Conservation (phyloP, 257 asterid genomes). For the Osmanthus fragrans region DNA sequence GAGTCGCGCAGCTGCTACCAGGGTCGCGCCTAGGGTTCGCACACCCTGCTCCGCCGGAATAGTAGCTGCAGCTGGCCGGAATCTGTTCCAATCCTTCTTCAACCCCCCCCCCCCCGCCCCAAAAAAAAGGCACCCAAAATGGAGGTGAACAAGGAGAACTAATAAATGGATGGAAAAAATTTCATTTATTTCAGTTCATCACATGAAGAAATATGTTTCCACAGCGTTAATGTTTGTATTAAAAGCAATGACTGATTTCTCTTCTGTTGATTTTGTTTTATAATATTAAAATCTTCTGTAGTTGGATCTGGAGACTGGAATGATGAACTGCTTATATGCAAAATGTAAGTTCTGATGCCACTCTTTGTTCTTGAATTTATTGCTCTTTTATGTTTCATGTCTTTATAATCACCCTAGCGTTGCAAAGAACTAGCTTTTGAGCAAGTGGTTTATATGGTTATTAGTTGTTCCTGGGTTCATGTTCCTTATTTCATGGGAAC, state of each 20-base stretch:
- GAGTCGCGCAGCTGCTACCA: no score
- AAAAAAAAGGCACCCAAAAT: no score
- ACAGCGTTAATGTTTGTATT: no score
- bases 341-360: conserved; percentile 62
- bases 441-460: neutral
- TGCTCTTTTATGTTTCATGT: conserved; percentile 4
- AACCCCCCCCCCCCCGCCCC: no score
- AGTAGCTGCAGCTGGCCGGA: no score
- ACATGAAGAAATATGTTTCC: neutral
- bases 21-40: no score
- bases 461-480: neutral
- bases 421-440: neutral
- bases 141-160: no score
- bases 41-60: no score
- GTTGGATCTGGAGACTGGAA: conserved; percentile 95
- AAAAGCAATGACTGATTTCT: neutral
- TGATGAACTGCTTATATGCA: conserved; percentile 98
- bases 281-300: conserved; percentile 31
- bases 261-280: neutral
- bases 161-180: neutral
- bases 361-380: neutral
- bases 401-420: neutral
- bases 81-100: no score
- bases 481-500: neutral
- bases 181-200: no score